A percentile compares a stretch with the other conserved stretches of the same genome.
Conservation (phyloP, 78 protist genomes). For the Dictyostelium brefeldianum region DNA sequence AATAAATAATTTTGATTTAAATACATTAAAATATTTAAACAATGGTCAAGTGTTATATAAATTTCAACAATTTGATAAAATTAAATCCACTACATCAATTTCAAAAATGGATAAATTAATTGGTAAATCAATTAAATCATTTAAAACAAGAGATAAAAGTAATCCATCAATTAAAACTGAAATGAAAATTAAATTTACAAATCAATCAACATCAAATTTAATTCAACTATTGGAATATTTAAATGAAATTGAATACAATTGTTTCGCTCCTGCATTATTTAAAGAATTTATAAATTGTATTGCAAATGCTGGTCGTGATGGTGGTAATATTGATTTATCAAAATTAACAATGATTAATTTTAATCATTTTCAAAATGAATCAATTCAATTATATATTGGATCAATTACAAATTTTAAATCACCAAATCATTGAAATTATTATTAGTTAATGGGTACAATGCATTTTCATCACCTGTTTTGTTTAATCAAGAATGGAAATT, state of each 20-base stretch:
- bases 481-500: not conserved
- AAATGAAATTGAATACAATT: no score
- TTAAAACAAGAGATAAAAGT: no score
- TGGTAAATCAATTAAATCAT: not conserved
- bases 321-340: not conserved
- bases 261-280: not conserved
- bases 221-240: no score
- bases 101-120: not conserved
- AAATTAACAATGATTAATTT: no score
- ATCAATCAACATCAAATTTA: not conserved
- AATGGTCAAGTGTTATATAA: not conserved
- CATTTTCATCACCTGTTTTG: not conserved
- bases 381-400: not conserved
- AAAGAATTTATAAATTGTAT: not conserved
- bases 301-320: not conserved
- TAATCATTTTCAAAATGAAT: not conserved
- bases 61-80: no score
- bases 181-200: no score
- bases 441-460: no score
- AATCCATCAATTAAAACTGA: not conserved
- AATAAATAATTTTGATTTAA: no score
- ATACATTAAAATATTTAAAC: no score
- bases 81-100: no score
- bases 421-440: not conserved
- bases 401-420: not conserved